Evolutionary conservation across 768 basidiomycete species (phyloP).

Genomic region (Pulveroboletus frians): DNA sequence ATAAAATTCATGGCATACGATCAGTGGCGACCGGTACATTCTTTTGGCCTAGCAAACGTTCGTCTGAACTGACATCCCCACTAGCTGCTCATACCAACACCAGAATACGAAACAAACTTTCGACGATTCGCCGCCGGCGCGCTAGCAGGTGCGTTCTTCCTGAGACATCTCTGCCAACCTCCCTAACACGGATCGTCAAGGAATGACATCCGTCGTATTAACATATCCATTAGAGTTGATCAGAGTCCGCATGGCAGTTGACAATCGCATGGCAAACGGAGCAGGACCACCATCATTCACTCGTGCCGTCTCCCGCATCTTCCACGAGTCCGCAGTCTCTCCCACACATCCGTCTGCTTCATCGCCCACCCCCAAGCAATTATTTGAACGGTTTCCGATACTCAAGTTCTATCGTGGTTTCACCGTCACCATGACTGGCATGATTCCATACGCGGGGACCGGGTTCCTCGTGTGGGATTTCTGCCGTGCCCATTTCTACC

Average conservation of each 20-base stretch:
- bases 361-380: slow-evolving; percentile 19
- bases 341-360: slow-evolving; percentile 15
- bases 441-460: slow-evolving; percentile 93
- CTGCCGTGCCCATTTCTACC: slow-evolving; percentile 56
- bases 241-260: slow-evolving; percentile 90
- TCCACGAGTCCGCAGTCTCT: slow-evolving; percentile 51
- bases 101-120: slow-evolving; percentile 66
- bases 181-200: slow-evolving; percentile 31
- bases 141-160: slow-evolving; percentile 59
- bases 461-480: slow-evolving; percentile 91
- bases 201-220: slow-evolving; percentile 80
- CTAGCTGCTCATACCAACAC: slow-evolving; percentile 83
- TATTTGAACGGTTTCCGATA: slow-evolving; percentile 61
- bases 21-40: slow-evolving; percentile 67
- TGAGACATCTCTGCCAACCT: background rate
- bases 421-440: slow-evolving; percentile 83
- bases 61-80: background rate
- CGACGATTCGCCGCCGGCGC: slow-evolving; percentile 86
- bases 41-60: background rate
- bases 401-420: slow-evolving; percentile 98
- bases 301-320: slow-evolving; percentile 59
- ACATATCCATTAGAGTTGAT: slow-evolving; percentile 96
- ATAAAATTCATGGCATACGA: slow-evolving; percentile 98
- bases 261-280: slow-evolving; percentile 22
- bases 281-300: slow-evolving; percentile 46